These are phyloP conservation scores for Lodderomyces margitis DNA, from an alignment of 1,139 yeast species.

Conservation along the genomic window DNA sequence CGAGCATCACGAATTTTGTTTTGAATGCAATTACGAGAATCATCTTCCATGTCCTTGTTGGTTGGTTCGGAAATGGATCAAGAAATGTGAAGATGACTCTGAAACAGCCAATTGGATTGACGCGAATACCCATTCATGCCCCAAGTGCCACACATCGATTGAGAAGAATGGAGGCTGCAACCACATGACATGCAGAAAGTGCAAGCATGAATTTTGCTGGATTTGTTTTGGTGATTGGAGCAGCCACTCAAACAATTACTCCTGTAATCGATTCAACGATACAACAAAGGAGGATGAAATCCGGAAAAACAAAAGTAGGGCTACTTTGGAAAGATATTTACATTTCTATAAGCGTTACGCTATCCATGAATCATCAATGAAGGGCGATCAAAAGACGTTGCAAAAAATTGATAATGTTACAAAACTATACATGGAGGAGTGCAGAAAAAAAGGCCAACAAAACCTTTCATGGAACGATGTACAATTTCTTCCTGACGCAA, in stretches of 20 bases:
- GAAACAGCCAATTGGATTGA: slow-evolving; percentile 88
- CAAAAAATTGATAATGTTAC: slow-evolving; percentile 63
- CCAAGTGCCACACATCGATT: slow-evolving; percentile 59
- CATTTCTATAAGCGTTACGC: slow-evolving; percentile 77
- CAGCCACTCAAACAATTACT: slow-evolving; percentile 64
- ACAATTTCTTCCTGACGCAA: slow-evolving; percentile 76
- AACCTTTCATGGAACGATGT: slow-evolving; percentile 86
- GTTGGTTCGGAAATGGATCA: slow-evolving; percentile 69
- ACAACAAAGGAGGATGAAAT: slow-evolving; percentile 21
- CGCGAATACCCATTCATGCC: slow-evolving; percentile 86
- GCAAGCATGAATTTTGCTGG: slow-evolving; percentile 89
- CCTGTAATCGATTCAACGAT: slow-evolving; percentile 61
- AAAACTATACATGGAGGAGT: slow-evolving; percentile 52
- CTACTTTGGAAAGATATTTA: slow-evolving; percentile 62
- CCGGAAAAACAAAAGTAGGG: slow-evolving; percentile 33
- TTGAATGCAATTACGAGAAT: slow-evolving; percentile 69
- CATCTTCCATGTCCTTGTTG: slow-evolving; percentile 85
- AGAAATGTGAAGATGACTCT: slow-evolving; percentile 80
- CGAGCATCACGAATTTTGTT: slow-evolving; percentile 73
- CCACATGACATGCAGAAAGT: slow-evolving; percentile 87
- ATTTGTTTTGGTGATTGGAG: slow-evolving; percentile 79
- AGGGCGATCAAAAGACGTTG: slow-evolving; percentile 66
- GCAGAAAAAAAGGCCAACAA: slow-evolving; percentile 18
- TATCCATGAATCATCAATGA: slow-evolving; percentile 76
- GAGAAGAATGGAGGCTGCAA: slow-evolving; percentile 95